These are phyloP conservation scores for Malassezia pachydermatis DNA, from an alignment of 1,284 basidiomycete species.

Conservation along the genomic window DNA sequence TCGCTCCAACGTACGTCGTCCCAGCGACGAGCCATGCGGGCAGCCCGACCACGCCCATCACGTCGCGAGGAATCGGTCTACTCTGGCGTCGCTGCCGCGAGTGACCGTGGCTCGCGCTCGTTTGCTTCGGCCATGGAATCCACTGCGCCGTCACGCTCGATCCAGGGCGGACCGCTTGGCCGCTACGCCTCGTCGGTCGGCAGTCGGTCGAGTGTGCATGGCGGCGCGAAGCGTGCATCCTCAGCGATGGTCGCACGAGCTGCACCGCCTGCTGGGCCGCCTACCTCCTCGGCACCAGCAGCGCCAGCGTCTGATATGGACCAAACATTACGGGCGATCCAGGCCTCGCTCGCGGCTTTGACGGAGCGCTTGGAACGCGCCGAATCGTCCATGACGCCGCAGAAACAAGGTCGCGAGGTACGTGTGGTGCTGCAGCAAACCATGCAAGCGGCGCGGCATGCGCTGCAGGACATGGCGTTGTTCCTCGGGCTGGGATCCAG, in stretches of 20 bases:
- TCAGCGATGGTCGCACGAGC: conserved; percentile 2
- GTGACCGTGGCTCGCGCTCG: conserved; percentile 12
- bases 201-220: conserved; percentile 3
- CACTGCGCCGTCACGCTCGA: conserved; percentile 7
- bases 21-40: neutral
- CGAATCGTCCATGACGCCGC: conserved; percentile 18
- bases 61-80: neutral
- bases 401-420: neutral
- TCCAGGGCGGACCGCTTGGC: conserved; percentile 14
- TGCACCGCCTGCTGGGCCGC: conserved; percentile 11
- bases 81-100: neutral
- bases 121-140: conserved; percentile 10
- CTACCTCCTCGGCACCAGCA: neutral
- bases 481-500: conserved; percentile 21
- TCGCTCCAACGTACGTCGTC: neutral
- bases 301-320: conserved; percentile 31
- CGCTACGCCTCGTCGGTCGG: conserved; percentile 13
- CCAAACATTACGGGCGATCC: conserved; percentile 61
- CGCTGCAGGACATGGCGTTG: conserved; percentile 24
- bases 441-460: conserved; percentile 10
- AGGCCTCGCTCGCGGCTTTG: conserved; percentile 76
- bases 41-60: neutral
- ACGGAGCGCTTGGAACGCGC: conserved; percentile 62
- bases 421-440: conserved; percentile 4
- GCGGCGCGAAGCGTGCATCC: conserved; percentile 10